These are phyloP conservation scores for Ormosia emarginata DNA, from an alignment of 306 rosid genomes.

Conservation along the genomic window DNA sequence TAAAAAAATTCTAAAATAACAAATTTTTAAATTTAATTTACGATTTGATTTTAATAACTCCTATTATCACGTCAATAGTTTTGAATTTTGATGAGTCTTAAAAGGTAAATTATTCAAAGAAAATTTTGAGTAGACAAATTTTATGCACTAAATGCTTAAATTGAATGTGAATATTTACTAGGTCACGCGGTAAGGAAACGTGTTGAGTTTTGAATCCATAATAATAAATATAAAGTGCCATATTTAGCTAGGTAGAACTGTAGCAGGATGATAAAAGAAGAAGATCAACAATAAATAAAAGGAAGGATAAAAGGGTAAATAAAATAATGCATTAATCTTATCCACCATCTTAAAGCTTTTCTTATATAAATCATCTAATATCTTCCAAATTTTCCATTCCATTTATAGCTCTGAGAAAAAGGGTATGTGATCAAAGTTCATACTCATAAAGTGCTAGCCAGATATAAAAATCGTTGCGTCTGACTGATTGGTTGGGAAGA, in stretches of 20 bases:
- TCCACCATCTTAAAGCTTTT: slow-evolving; percentile 18
- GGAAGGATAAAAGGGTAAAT: neutral
- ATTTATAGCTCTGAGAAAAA: neutral
- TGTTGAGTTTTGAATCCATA: neutral
- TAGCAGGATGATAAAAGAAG: no score
- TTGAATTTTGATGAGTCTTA: neutral
- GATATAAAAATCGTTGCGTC: neutral
- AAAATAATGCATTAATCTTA: slow-evolving; percentile 26
- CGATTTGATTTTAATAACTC: no score
- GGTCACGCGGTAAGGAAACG: slow-evolving; percentile 9
- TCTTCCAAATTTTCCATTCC: slow-evolving; percentile 16
- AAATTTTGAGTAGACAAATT: neutral
- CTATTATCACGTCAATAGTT: neutral
- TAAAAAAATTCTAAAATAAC: no score
- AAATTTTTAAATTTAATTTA: no score
- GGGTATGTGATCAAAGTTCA: neutral
- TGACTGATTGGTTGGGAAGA: neutral
- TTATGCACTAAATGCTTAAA: neutral
- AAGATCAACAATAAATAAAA: neutral
- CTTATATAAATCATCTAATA: slow-evolving; percentile 19
- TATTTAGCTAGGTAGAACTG: neutral
- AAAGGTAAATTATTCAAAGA: neutral
- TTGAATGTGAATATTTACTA: no score
- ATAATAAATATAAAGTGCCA: neutral
- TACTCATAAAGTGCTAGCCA: neutral